Conservation (phyloP, 495 filamentous ascomycete genomes). For the Acidomyces sp. region DNA sequence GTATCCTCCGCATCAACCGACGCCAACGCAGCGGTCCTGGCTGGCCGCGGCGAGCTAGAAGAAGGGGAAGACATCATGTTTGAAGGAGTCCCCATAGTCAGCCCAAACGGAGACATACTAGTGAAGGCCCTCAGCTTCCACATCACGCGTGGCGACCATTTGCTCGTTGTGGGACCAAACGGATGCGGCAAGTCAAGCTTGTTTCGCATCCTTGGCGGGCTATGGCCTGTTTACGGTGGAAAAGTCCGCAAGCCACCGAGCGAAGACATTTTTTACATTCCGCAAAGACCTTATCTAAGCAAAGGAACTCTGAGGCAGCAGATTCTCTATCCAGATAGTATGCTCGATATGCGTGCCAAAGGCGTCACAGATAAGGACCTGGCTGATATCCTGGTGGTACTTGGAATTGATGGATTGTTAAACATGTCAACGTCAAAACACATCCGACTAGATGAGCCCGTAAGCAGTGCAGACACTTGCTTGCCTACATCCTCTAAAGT, state of each 20-base stretch:
- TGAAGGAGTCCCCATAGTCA: slow-evolving; percentile 86
- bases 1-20: slow-evolving; percentile 74
- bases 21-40: slow-evolving; percentile 64
- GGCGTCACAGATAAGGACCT: slow-evolving; percentile 75
- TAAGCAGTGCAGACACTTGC: not conserved
- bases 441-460: not conserved
- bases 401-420: slow-evolving; percentile 75
- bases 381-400: slow-evolving; percentile 55
- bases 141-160: slow-evolving; percentile 72
- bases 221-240: slow-evolving; percentile 98
- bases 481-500: not conserved
- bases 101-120: slow-evolving; percentile 86
- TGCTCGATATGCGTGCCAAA: slow-evolving; percentile 73
- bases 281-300: slow-evolving; percentile 85
- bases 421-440: slow-evolving; percentile 40
- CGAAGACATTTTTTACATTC: slow-evolving; percentile 93
- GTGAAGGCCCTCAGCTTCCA: slow-evolving; percentile 73
- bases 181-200: slow-evolving; percentile 93
- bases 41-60: slow-evolving; percentile 60
- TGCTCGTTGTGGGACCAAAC: slow-evolving; percentile 91
- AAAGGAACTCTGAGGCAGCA: slow-evolving; percentile 83
- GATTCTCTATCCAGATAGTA: slow-evolving; percentile 87
- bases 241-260: slow-evolving; percentile 79
- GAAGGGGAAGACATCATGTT: slow-evolving; percentile 80
- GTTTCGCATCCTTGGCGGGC: slow-evolving; percentile 87